Base-by-base conservation (phyloP, 2,329 filamentous ascomycete species). In the Thelonectria rubi region DNA sequence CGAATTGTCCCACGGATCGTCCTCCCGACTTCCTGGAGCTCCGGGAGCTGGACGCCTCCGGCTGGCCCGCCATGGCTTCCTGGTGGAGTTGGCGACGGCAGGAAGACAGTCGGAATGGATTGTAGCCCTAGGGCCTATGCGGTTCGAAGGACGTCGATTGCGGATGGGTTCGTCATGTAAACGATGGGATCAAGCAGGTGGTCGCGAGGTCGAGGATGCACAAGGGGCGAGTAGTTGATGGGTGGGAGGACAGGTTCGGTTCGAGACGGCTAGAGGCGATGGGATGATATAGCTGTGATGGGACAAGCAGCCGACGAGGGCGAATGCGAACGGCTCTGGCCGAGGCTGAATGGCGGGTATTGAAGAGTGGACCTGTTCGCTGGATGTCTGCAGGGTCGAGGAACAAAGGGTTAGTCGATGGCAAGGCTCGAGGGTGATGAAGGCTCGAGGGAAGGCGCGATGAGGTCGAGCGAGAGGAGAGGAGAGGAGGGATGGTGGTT, bases 1-100 rank as follows among this genome's bases (percentile, higher is more conserved):
- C 86, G 78, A 96, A 97, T 73, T 91, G 88, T 69, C 93, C 92
- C 72, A 95, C 76, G 64, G 68, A 72, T 48, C 73, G 73, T 45
- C 75, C 70, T 65, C 73, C 71, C 63, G 73, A 73, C 69, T 68
- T 75, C 66, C 71, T 73, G 55, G 78, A 75, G 69, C 73, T 72
- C 52, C 72, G 73, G 65, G 78, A 74, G 69, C 63, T 45, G 40
- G 76, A 69, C 53, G 72, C 68, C 62, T 79, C 76, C 62, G 75
- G 76, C 65, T 74, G 75, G 69, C 73, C 75, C 67, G 78, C 72
- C 78, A 80, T 80, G 70, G 67, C 73, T 75, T 75, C 72, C 75
- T 74, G 70, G 65, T 66, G 57, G 61, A 60, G 58, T 75, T 75
- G 72, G 72, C 70, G 66, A 64, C 61, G 71, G 67, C 70, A 77